Base-by-base conservation (phyloP, 768 basidiomycete genomes). In the Cytidiella melzeri region DNA sequence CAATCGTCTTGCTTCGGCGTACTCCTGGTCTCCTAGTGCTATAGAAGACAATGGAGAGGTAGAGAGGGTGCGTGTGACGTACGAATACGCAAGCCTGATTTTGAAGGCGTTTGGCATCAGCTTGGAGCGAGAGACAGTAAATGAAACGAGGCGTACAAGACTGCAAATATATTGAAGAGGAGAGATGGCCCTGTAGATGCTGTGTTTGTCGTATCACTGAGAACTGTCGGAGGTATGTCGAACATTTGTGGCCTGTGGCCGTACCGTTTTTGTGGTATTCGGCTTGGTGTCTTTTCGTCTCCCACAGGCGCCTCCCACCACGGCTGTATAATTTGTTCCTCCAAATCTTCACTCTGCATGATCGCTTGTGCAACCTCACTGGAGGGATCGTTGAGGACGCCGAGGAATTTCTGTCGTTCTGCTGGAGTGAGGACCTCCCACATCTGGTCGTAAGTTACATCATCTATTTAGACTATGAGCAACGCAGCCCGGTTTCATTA, bases 51-150 rank as follows among this genome's bases (percentile, higher is more conserved):
- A 66, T 0, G 83, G 77, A 0, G 83, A 83, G 15, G 71, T 63
- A 12, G 76, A 74, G 20, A 90, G 66, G 57, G 76, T 75, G 9
- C 87, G 83, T 36, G 80, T 81, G 13, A 69, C 67, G 56, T 81
- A 88, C 2, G 79, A 71, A 60, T 92, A 92, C 7, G 81, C 74
- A 43, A 90, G 67, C 46, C 88, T 90, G 48, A 34, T n/a, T 27
- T 38, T 38, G 19, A 10, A 19, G 24, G 36, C 13, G 38, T 34
- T 4, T 41, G 41, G 51, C 7, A 36, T 21, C 18, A 24, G 19
- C 9, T 21, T 42, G 25, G 49, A n/a, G 27, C 26, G 9, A 28
- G 42, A 15, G 10, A 20, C 19, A 18, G 50, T n/a, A n/a, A n/a
- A n/a, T n/a, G n/a, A 12, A 43, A 9, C 10, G 12, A 15, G 24